Conservation (phyloP, 192 early-diverging fungal species). For the Geranomyces variabilis region DNA sequence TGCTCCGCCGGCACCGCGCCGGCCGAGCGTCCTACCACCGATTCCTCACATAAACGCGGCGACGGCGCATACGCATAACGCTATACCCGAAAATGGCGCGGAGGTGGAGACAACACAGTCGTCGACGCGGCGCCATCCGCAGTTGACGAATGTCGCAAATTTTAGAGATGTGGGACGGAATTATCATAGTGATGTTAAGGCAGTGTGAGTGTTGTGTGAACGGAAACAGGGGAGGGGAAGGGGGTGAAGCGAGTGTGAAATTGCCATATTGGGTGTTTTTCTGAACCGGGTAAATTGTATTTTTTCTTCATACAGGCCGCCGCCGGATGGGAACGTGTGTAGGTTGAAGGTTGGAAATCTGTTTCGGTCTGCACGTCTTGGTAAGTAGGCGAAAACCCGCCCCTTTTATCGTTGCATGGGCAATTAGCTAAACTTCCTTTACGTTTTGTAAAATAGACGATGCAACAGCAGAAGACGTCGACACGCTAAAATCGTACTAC, state of each 20-base stretch:
- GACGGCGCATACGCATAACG: neutral
- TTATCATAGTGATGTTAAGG: slow-evolving; percentile 13
- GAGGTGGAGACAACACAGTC: too few species aligned
- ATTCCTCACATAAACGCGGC: too few species aligned
- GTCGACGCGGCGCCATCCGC: neutral
- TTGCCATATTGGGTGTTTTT: too few species aligned
- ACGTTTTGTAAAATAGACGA: slow-evolving; percentile 27
- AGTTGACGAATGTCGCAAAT: slow-evolving; percentile 33
- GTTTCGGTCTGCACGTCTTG: slow-evolving; percentile 48
- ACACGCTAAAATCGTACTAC: slow-evolving; percentile 29
- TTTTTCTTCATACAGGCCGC: neutral
- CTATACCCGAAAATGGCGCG: too few species aligned
- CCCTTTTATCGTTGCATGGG: neutral
- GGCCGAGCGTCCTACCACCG: too few species aligned
- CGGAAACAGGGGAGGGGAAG: too few species aligned
- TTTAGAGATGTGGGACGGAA: slow-evolving; percentile 45
- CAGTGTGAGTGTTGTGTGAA: neutral
- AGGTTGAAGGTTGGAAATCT: slow-evolving; percentile 36
- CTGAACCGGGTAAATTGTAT: too few species aligned
- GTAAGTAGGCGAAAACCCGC: neutral
- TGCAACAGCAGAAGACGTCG: slow-evolving; percentile 37
- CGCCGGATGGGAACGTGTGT: neutral
- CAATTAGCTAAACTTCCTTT: neutral
- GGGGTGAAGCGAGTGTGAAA: too few species aligned
- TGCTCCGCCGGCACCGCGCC: too few species aligned